Base-by-base conservation (phyloP, 805 yeast genomes). In the Barnettozyma botsteinii region DNA sequence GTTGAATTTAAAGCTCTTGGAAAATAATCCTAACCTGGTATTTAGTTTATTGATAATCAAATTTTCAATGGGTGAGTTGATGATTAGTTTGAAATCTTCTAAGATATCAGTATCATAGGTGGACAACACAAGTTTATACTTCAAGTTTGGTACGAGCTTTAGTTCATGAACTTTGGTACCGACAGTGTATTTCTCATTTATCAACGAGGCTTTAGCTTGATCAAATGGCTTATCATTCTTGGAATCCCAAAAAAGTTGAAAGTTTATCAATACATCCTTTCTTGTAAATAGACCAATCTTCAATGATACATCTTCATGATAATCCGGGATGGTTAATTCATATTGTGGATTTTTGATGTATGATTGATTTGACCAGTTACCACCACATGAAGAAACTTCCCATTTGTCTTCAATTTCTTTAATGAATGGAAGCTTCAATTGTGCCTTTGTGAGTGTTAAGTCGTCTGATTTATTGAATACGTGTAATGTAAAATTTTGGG, bases 331-430 rank as follows among this genome's bases (percentile, higher is more conserved):
- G 8, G 47, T 52, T 36, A 71, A 29, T 23, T 54, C 60, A 43
- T 63, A 77, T 46, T 78, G 85, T 0, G 86, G 86, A 46, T 81
- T 81, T 9, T 62, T 51, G 17, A 72, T 51, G 48, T 67, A 81
- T 1, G 70, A 56, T 7, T 70, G 61, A 19, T 61, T 42, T 0
- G 70, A 43, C 75, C 78, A 74, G 48, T 67, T 73, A 0, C 87
- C 86, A 3, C 85, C 85, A 33, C 69, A 56, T 13, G 55, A 57
- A 3, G 53, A 56, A 1, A 57, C 48, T 10, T 57, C 56, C 85
- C 85, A 81, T 20, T 52, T 51, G 15, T 68, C 80, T 1, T 53
- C 42, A 2, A 61, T 22, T 3, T 56, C 51, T 3, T 49, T 40
- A 1, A 42, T 33, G 19, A 50, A 36, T 4, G 55, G 37, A 35